Evolutionary conservation across 345 rosid species (phyloP).

Genomic region (Hypericum perforatum): DNA sequence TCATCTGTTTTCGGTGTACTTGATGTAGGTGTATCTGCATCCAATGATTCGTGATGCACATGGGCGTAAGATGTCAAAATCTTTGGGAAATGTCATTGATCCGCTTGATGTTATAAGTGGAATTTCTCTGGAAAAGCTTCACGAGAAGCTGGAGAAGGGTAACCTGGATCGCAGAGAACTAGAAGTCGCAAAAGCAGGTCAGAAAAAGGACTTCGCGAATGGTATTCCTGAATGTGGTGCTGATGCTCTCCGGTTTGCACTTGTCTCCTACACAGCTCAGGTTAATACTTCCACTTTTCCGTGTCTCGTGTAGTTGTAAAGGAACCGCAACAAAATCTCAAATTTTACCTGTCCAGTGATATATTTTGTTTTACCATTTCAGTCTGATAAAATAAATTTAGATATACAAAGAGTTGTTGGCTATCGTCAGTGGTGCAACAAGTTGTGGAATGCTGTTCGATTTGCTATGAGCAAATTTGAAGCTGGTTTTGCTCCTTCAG

Average conservation of each 20-base stretch:
- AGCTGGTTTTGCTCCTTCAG: constrained; percentile 47
- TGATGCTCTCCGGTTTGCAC: constrained; percentile 97
- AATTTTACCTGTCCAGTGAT: not conserved
- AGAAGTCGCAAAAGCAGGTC: constrained; percentile 67
- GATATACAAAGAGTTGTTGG: constrained; percentile 93
- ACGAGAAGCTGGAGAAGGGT: constrained; percentile 70
- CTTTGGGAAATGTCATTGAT: constrained; percentile 85
- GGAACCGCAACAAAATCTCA: too few relatives aligned
- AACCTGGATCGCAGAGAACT: constrained; percentile 72
- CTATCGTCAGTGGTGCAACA: constrained; percentile 99
- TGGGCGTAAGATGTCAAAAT: constrained; percentile 94
- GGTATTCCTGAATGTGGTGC: constrained; percentile 97
- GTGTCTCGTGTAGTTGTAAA: constrained; percentile 1
- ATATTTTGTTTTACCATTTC: constrained; percentile 15
- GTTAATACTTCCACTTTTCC: constrained; percentile 25
- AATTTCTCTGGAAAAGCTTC: constrained; percentile 70
- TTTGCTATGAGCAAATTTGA: constrained; percentile 93
- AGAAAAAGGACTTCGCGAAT: constrained; percentile 67
- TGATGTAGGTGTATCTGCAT: constrained; percentile 74
- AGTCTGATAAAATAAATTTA: constrained; percentile 94
- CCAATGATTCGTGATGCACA: constrained; percentile 98
- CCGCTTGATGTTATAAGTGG: constrained; percentile 94
- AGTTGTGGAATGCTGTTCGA: constrained; percentile 94
- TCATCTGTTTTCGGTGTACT: not conserved
- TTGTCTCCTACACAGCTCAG: constrained; percentile 91